Evolutionary conservation across 1,139 yeast species (phyloP).

Genomic region (Debaryomyces sp.): DNA sequence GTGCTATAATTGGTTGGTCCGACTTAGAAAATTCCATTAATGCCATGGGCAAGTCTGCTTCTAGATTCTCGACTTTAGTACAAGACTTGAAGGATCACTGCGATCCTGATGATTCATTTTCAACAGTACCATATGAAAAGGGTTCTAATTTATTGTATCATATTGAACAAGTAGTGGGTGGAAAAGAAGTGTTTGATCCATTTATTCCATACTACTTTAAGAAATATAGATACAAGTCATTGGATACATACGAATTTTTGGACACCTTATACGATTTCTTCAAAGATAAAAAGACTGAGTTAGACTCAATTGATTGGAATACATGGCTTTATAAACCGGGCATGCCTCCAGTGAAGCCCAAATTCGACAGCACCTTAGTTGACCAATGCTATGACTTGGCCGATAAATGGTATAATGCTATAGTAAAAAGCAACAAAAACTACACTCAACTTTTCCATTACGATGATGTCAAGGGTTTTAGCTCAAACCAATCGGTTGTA

Average conservation of each 20-base stretch:
- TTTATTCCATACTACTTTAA: conserved; percentile 78
- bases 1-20: conserved; percentile 87
- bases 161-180: conserved; percentile 70
- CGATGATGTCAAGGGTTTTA: conserved; percentile 57
- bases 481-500: conserved; percentile 76
- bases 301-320: conserved; percentile 81
- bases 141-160: conserved; percentile 80
- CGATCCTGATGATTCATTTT: conserved; percentile 90
- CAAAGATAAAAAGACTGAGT: conserved; percentile 44
- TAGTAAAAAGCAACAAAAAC: conserved; percentile 16
- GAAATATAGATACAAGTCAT: conserved; percentile 66
- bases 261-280: conserved; percentile 74
- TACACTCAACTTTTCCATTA: conserved; percentile 20
- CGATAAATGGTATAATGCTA: conserved; percentile 57
- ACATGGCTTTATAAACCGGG: conserved; percentile 82
- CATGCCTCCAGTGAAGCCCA: conserved; percentile 78
- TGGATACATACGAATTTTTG: conserved; percentile 80
- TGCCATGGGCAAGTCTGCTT: conserved; percentile 57
- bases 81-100: conserved; percentile 65
- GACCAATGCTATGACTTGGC: conserved; percentile 72
- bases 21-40: conserved; percentile 69
- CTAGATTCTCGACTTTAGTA: conserved; percentile 64
- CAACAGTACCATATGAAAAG: conserved; percentile 88
- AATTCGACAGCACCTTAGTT: conserved; percentile 76
- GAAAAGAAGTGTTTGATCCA: conserved; percentile 65